Conservation (phyloP, 345 rosid genomes). For the Hibiscus trionum region DNA sequence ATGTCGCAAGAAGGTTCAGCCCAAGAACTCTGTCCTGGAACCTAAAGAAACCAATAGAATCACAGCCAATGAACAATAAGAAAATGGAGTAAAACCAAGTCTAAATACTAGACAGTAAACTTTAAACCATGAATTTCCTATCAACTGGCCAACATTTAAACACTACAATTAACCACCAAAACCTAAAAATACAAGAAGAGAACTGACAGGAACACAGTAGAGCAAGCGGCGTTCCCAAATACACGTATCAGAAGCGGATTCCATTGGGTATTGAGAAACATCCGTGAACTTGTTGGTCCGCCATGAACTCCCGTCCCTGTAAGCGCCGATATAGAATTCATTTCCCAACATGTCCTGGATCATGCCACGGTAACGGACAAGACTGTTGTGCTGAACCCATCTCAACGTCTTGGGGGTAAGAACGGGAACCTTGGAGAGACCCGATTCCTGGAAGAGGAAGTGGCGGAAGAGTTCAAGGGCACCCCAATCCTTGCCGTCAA, state of each 20-base stretch:
- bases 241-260: conserved; percentile 41
- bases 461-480: conserved; percentile 68
- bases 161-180: background rate
- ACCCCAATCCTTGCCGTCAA: conserved; percentile 86
- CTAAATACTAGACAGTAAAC: no score
- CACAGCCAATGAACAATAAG: background rate
- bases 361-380: conserved; percentile 89
- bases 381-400: conserved; percentile 57
- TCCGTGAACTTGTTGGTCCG: conserved; percentile 86
- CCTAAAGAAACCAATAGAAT: conserved; percentile 28
- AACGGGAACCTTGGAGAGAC: conserved; percentile 66
- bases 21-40: conserved; percentile 81
- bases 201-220: conserved; percentile 71
- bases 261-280: conserved; percentile 45
- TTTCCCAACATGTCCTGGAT: conserved; percentile 96
- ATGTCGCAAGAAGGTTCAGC: conserved; percentile 42
- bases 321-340: conserved; percentile 90
- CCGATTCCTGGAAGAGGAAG: conserved; percentile 56
- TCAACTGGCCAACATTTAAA: no score
- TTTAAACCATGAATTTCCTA: no score
- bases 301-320: conserved; percentile 45
- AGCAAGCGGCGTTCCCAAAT: conserved; percentile 85
- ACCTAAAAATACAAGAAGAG: background rate
- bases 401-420: conserved; percentile 40
- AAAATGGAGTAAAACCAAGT: background rate